Evolutionary conservation across 2,329 filamentous ascomycete genomes (phyloP), one percentile per base, ranked within the genome.

Genomic region (Trichothecium roseum): DNA sequence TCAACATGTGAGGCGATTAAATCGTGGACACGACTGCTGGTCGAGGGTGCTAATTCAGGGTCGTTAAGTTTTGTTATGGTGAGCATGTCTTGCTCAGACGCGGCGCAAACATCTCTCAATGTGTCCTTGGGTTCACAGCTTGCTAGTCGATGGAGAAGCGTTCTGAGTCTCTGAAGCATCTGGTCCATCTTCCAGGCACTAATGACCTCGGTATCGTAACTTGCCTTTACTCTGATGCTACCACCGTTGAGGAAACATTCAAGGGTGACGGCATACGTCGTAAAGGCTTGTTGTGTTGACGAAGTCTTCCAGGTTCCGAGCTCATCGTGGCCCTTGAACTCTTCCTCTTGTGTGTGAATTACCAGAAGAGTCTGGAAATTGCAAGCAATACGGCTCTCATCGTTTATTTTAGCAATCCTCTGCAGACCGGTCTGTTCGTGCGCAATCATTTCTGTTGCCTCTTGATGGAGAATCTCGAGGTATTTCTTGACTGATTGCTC

Each of bases 401-500:
- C 18, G 12, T 13, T 15, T 12, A 45, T 28, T 10, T 37, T 38
- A 5, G 39, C 28, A 16, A 46, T 46, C 3, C 18, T 12, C 18
- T 40, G 37, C 6, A 48, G 29, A 2, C 45, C 45, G 6, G 37
- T 41, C 14, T 46, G 42, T 28, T 46, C 42, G 24, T 32, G 40
- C 0, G 28, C 33, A 6, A 41, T 39, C 38, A 41, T 42, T 9
- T 42, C 39, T 1, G 37, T 17, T 12, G 38, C 32, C 31, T 42
- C 35, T 5, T 32, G 7, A 18, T 52, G 47, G 0, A 51, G 20
- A 1, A 46, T 44, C 14, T 63, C 48, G 8, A 76, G 50, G 36
- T 63, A 67, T 13, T 64, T 49, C 1, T 44, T 39, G 8, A 64
- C 49, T 1, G 50, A 47, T 17, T 29, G 18, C n/a, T 31, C 28